Percentiles rank a stretch among this genome's conserved stretches.
These are phyloP conservation scores for Calonectria leucothoes DNA, from an alignment of 2,329 filamentous ascomycete species.

Conservation along the genomic window DNA sequence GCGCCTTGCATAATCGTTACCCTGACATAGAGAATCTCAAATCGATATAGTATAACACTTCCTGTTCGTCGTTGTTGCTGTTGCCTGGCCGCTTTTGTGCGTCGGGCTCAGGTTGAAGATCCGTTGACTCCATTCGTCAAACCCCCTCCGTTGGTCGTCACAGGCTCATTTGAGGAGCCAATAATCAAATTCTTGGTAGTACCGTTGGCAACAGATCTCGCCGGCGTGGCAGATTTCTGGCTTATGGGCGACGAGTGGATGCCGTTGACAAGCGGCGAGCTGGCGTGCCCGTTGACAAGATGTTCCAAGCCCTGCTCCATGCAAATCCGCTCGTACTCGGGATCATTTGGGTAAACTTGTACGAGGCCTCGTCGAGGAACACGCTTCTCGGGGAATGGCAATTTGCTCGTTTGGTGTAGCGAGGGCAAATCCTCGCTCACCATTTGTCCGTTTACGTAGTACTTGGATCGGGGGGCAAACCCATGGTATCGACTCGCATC, in stretches of 20 bases:
- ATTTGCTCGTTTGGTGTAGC: constrained; percentile 60
- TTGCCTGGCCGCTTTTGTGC: constrained; percentile 15
- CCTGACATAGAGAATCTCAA: constrained; percentile 41
- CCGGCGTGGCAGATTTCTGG: constrained; percentile 44
- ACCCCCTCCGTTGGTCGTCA: constrained; percentile 38
- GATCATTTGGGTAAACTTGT: constrained; percentile 65
- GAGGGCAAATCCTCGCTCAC: constrained; percentile 63
- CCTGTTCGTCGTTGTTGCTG: constrained; percentile 21
- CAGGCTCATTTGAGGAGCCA: constrained; percentile 32
- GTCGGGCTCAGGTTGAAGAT: constrained; percentile 31
- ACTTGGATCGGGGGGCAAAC: constrained; percentile 68
- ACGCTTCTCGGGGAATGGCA: constrained; percentile 65
- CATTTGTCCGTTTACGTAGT: constrained; percentile 67
- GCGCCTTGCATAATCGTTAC: constrained; percentile 43
- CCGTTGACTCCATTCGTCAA: constrained; percentile 47
- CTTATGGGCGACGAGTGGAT: constrained; percentile 60
- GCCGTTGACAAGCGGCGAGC: constrained; percentile 59
- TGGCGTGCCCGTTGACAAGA: constrained; percentile 60
- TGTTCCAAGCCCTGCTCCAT: constrained; percentile 68
- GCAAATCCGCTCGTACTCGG: constrained; percentile 67
- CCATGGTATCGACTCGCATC: constrained; percentile 62
- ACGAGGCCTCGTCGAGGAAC: constrained; percentile 67
- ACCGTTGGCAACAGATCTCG: constrained; percentile 46
- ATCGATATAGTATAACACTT: constrained; percentile 33
- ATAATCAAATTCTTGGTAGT: constrained; percentile 35